Base-by-base conservation (phyloP, 129 eudicot genomes). In the Dittrichia graveolens region DNA sequence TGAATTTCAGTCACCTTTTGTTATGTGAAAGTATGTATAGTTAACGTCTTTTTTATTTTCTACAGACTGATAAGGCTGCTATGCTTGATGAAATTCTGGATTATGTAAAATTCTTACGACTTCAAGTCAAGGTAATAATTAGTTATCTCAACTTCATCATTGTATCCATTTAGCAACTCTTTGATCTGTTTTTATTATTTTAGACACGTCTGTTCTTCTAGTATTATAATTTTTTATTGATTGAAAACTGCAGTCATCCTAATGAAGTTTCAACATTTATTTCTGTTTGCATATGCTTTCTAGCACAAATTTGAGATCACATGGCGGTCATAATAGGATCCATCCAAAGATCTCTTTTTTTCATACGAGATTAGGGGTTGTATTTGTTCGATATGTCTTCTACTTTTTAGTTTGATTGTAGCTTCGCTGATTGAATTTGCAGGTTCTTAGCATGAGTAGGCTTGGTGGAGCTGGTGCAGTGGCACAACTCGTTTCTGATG, bases 381-480 rank as follows among this genome's bases (percentile, higher is more conserved):
- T 60, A 52, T 66, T 11, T 55, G 37, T 31, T 50, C 13, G 16
- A 13, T n/a, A 48, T 6, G 5, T 54, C 16, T 34, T 55, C 31
- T 46, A 35, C 61, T 16, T 63, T 42, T 55, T 57, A 42, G 38
- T 63, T 70, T 66, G 31, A 0, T 53, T 66, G 19, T 39, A 44
- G 40, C n/a, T 43, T 74, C 41, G 59, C 67, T 50, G 35, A 75
- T 43, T 61, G 66, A 62, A 60, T 49, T 75, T 14, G 18, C 84
- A 92, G 96, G 98, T 93, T 57, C 84, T 93, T 80, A 93, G 98
- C 92, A 93, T 93, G 98, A 93, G 98, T 80, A 84, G 98, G 83
- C 87, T 93, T 50, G 98, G 98, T 41, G 96, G 96, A 72, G 95
- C 96, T 19, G 95, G 98, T 68, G 98, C 96, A 35, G 98, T 89